Conservation (phyloP, 257 asterid species). For the Haberlea rhodopensis region DNA sequence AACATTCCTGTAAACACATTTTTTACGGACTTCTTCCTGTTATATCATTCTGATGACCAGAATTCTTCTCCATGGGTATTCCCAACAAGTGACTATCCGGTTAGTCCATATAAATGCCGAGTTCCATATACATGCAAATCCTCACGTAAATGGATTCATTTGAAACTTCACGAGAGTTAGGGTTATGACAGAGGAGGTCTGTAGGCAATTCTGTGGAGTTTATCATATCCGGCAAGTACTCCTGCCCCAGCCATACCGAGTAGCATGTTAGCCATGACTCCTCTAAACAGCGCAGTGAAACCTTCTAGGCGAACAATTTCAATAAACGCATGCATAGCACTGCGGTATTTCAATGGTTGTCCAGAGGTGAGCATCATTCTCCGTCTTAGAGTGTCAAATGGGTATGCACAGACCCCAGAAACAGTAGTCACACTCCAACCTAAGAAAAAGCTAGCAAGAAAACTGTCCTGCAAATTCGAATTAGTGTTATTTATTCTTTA, state of each 20-base stretch:
- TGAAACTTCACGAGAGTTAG: conserved; percentile 54
- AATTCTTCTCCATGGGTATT: conserved; percentile 15
- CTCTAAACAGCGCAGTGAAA: neutral
- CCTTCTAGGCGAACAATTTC: neutral
- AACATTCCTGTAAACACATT: conserved; percentile 2
- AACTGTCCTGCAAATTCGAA: conserved; percentile 65
- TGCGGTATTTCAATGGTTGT: conserved; percentile 66
- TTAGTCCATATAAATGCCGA: conserved; percentile 2
- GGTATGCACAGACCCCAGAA: conserved; percentile 92
- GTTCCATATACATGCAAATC: conserved; percentile 13
- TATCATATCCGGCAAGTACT: conserved; percentile 95
- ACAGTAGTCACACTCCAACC: conserved; percentile 81
- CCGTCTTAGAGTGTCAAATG: conserved; percentile 85
- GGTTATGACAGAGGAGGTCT: conserved; percentile 39
- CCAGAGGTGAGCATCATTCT: conserved; percentile 99
- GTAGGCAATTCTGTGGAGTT: conserved; percentile 57
- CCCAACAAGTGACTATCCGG: conserved; percentile 7
- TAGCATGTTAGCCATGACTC: conserved; percentile 86
- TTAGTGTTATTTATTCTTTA: conserved; percentile 4
- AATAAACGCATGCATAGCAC: conserved; percentile 21
- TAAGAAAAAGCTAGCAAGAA: conserved; percentile 79
- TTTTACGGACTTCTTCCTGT: neutral
- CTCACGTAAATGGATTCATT: conserved; percentile 33
- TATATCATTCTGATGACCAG: neutral
- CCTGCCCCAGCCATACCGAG: conserved; percentile 97